Base-by-base conservation (phyloP, 73 alveolate genomes). In the Stentor roeselii region DNA sequence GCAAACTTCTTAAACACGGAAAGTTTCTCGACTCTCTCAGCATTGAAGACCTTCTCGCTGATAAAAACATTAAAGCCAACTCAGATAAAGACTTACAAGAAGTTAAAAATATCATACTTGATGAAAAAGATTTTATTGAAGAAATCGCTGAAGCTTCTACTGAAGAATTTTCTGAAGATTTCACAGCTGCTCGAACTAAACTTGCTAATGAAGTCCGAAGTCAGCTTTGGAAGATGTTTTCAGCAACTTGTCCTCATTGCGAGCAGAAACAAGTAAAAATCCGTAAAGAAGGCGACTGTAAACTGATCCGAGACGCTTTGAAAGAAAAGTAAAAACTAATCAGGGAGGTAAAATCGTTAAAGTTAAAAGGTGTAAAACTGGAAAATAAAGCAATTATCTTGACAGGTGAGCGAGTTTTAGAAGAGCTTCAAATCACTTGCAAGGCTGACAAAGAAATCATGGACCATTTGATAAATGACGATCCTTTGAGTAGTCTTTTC, bases 401-500 rank as follows among this genome's bases (percentile, higher is more conserved):
- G 92, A 82, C 6, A 2, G 86, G 95, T 21, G 82, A 84, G 76
- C 95, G 91, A 85, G 98, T 95, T 38, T 21, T 76, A 76, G 97
- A 94, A 60, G 93, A 88, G 59, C 75, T 95, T 30, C 84, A 86
- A 59, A 78, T 83, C 86, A 61, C 91, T 76, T 92, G 96, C 93
- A 35, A 75, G 30, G 83, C 90, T 58, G 99, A 95, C 77, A 80
- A 88, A 59, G 93, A 90, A 2, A 86, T 95, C 50, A 84, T 95
- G 35, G 84, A 88, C 77, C 80, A 88, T 39, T 75, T 95, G 36
- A 93, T 93, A 84, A 97, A 97, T n/a, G 92, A 91, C 84, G 89
- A 87, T 59, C 84, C 89, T 32, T 41, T 91, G 6, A 82, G 83
- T 34, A 90, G 86, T 34, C 88, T 97, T 93, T 97, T 97, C 90